Base-by-base conservation (phyloP, 441 rosid genomes). In the Adansonia gregorii region DNA sequence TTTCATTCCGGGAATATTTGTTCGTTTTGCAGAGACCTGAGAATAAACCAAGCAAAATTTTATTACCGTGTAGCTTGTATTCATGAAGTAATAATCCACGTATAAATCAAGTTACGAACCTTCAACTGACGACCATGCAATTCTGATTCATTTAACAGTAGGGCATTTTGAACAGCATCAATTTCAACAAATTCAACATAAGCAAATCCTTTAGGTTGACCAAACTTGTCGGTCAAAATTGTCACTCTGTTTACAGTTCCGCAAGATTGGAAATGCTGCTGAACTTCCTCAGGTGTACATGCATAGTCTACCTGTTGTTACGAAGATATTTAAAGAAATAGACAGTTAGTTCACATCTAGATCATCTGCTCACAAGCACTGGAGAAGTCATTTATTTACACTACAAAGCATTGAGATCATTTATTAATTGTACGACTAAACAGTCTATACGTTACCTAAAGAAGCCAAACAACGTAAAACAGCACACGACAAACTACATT, bases 121-220 rank as follows among this genome's bases (percentile, higher is more conserved):
- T 92, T 92, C 63, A 92, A 79, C 81, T 89, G 94, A 54, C 96
- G 96, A 72, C 96, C 96, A 80, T 92, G 96, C 73, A 92, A 82
- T 69, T 92, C 96, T 27, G 96, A 85, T 83, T 92, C 96, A 81
- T 92, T 92, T 75, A 92, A 82, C 71, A 90, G 78, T 31, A 92
- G 81, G 58, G 96, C 89, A 84, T 92, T 89, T 80, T 86, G 91
- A 79, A 92, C 89, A 60, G 94, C 96, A 80, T 92, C 96, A 69
- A 83, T 73, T 83, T 92, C 96, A 70, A 90, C 96, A 73, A 92
- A 92, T 73, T 92, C 96, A 1, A 92, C 96, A 5, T 92, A 92
- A 10, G 96, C 96, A 84, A 92, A 92, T 72, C 96, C 96, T 84
- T 92, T 92, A 14, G 96, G 96, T 67, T 92, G 96, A 72, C 94